phyloP scores from a whole-genome alignment of 371 early-diverging fungal genomes.

The Apophysomyces ossiformis region DNA sequence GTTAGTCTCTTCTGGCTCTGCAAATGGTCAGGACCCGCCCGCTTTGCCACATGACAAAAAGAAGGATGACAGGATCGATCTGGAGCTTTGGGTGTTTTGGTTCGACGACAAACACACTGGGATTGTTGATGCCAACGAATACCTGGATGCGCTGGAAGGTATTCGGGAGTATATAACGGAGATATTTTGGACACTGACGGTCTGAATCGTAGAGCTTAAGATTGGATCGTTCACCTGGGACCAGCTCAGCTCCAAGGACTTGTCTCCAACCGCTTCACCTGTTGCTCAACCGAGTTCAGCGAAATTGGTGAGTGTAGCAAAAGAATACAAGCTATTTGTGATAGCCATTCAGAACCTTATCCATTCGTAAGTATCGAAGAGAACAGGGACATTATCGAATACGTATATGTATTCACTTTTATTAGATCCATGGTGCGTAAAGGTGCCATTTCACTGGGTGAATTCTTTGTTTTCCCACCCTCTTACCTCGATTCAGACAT shows the following conservation, averaged over 20 bases:
- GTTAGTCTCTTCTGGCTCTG: constrained; percentile 21
- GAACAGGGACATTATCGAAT: not conserved
- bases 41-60: constrained; percentile 8
- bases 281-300: constrained; percentile 29
- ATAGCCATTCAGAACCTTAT: constrained; percentile 42
- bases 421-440: constrained; percentile 40
- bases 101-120: constrained; percentile 55
- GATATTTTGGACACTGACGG: not conserved
- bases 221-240: constrained; percentile 55
- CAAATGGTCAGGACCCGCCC: constrained; percentile 13
- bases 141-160: constrained; percentile 43
- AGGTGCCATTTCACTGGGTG: constrained; percentile 46
- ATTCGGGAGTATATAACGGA: not conserved
- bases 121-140: constrained; percentile 38
- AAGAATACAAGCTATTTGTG: constrained; percentile 48
- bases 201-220: constrained; percentile 32
- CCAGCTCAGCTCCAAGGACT: constrained; percentile 31
- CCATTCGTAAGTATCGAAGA: constrained; percentile 33
- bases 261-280: constrained; percentile 44
- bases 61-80: constrained; percentile 4
- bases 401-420: not conserved
- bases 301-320: constrained; percentile 33
- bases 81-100: constrained; percentile 58
- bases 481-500: not conserved
- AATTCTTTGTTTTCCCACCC: constrained; percentile 42